Percentiles rank a stretch among this genome's conserved stretches.
phyloP scores from a whole-genome alignment of 495 filamentous ascomycete genomes.

The Thozetella sp. region DNA sequence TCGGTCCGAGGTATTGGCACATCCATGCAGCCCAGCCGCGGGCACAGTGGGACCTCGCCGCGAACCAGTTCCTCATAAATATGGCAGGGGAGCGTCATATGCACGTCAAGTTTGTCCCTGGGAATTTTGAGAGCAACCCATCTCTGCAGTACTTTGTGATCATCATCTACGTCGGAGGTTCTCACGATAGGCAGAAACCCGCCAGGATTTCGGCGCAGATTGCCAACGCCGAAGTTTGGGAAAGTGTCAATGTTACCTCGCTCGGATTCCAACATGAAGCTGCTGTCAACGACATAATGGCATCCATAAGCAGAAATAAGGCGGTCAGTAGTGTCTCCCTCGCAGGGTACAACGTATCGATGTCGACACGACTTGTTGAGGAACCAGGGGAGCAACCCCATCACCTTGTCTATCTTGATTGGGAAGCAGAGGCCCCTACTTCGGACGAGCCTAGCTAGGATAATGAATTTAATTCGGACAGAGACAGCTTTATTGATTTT shows the following conservation, averaged over 20 bases:
- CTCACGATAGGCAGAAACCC: neutral
- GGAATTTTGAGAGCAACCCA: neutral
- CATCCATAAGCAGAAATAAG: neutral
- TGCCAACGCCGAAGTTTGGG: neutral
- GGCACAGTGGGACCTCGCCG: neutral
- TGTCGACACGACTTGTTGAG: neutral
- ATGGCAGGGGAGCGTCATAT: neutral
- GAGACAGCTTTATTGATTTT: too few species aligned
- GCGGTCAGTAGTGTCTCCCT: neutral
- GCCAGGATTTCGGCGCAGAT: neutral
- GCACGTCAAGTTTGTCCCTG: neutral
- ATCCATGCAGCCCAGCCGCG: neutral
- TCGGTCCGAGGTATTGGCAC: neutral
- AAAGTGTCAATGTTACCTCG: neutral
- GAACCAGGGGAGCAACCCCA: neutral
- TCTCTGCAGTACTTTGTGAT: neutral
- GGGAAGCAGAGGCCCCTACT: neutral
- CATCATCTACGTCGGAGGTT: neutral
- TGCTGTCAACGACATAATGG: neutral
- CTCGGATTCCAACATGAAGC: neutral
- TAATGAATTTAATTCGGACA: too few species aligned
- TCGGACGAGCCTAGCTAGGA: too few species aligned
- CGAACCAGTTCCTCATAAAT: neutral
- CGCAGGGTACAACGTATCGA: neutral
- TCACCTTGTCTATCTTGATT: neutral